Conservation (phyloP, 1,284 basidiomycete species). For the Tilletia walkeri region DNA sequence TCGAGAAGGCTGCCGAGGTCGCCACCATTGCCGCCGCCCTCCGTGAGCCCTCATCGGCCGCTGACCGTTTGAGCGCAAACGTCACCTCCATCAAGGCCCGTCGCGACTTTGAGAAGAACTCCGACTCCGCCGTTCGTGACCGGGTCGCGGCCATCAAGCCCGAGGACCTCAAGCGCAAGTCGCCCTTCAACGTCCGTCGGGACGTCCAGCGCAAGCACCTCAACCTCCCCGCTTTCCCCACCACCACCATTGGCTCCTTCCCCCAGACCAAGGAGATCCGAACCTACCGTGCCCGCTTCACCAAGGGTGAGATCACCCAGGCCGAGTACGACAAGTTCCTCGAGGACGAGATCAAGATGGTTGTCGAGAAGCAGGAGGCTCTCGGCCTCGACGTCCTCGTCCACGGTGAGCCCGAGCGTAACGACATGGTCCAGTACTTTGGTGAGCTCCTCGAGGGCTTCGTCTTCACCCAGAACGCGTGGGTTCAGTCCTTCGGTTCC, state of each 20-base stretch:
- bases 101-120: constrained; percentile 91
- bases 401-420: constrained; percentile 97
- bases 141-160: constrained; percentile 88
- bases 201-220: constrained; percentile 86
- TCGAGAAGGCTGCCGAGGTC: constrained; percentile 94
- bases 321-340: constrained; percentile 96
- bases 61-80: constrained; percentile 62
- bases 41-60: constrained; percentile 39
- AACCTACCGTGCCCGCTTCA: constrained; percentile 59
- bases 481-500: constrained; percentile 89
- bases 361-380: constrained; percentile 94
- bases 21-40: constrained; percentile 69
- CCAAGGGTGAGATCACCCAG: constrained; percentile 84
- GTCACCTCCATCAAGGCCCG: constrained; percentile 87
- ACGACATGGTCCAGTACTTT: constrained; percentile 99
- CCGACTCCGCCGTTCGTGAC: constrained; percentile 92
- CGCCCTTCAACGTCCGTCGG: constrained; percentile 80
- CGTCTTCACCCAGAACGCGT: constrained; percentile 96
- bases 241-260: constrained; percentile 98
- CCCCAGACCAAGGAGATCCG: constrained; percentile 91
- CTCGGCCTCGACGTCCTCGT: constrained; percentile 95
- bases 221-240: constrained; percentile 93
- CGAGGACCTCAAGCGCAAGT: constrained; percentile 85
- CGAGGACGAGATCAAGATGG: constrained; percentile 92
- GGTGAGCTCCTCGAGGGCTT: constrained; percentile 95